These are phyloP conservation scores for Colletotrichum tofieldiae DNA, from an alignment of 2,329 filamentous ascomycete species.

Conservation along the genomic window DNA sequence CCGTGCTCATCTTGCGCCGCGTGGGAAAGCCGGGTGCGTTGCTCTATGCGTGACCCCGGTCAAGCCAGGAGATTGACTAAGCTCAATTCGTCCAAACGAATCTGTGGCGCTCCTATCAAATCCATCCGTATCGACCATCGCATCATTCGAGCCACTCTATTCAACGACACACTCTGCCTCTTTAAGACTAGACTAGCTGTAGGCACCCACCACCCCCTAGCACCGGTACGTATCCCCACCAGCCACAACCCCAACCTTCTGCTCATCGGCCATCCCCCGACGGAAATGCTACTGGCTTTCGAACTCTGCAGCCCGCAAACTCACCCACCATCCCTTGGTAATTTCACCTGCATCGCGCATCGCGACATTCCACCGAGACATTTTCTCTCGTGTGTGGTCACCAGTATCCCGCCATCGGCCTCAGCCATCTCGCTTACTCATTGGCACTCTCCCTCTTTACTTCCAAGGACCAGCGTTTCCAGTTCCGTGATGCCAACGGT, in stretches of 20 bases:
- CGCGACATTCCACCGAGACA: background rate
- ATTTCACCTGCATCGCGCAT: background rate
- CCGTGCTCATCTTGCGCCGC: conserved; percentile 8
- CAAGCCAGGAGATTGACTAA: conserved; percentile 13
- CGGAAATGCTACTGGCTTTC: background rate
- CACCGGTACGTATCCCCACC: background rate
- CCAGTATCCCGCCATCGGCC: background rate
- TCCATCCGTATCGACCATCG: conserved; percentile 16
- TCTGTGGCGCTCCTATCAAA: conserved; percentile 19
- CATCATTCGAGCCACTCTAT: conserved; percentile 31
- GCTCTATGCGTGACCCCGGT: background rate
- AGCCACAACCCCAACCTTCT: conserved; percentile 4
- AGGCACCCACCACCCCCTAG: too few relatives aligned
- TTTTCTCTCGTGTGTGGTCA: background rate
- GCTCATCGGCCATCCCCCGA: conserved; percentile 29
- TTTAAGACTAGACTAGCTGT: background rate
- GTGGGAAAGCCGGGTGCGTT: conserved; percentile 4
- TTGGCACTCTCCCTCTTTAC: background rate
- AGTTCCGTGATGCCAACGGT: background rate
- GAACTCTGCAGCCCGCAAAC: conserved; percentile 17
- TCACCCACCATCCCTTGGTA: conserved; percentile 14
- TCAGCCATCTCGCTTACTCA: background rate
- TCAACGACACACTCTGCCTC: background rate
- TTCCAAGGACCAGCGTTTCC: background rate
- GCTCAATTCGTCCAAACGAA: conserved; percentile 5